Conservation (phyloP, 2,329 filamentous ascomycete genomes). For the Pezicula neosporulosa region DNA sequence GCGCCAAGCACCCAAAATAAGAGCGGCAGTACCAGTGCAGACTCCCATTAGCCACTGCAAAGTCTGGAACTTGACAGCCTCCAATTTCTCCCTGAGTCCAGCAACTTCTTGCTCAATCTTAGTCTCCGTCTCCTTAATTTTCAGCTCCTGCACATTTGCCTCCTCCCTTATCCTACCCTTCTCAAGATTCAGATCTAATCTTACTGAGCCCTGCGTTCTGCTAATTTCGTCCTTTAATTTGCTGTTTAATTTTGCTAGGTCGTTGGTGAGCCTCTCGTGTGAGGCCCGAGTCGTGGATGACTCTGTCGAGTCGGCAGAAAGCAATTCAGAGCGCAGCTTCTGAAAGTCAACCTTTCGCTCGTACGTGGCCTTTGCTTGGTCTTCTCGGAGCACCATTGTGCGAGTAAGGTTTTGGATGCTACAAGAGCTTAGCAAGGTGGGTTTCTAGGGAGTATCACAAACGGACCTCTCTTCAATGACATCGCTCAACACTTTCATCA, state of each 20-base stretch:
- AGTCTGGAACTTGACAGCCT: constrained; percentile 97
- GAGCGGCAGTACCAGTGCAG: constrained; percentile 62
- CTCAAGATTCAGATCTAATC: constrained; percentile 90
- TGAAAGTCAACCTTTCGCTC: constrained; percentile 96
- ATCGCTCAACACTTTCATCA: constrained; percentile 96
- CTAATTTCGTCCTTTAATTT: constrained; percentile 90
- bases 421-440: constrained; percentile 6
- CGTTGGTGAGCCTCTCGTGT: constrained; percentile 90
- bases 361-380: constrained; percentile 76
- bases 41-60: constrained; percentile 97
- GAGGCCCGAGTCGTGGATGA: constrained; percentile 81
- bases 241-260: constrained; percentile 89
- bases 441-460: background rate
- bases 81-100: constrained; percentile 82
- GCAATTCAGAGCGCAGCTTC: constrained; percentile 89
- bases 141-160: constrained; percentile 92
- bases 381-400: constrained; percentile 96
- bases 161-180: constrained; percentile 96
- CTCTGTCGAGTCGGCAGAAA: constrained; percentile 89
- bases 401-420: constrained; percentile 95
- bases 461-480: constrained; percentile 87
- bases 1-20: constrained; percentile 68
- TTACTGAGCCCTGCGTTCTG: constrained; percentile 87
- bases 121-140: constrained; percentile 98
- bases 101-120: constrained; percentile 98